Evolutionary conservation across 2,329 filamentous ascomycete genomes (phyloP).

Genomic region (Thielaviopsis populi): DNA sequence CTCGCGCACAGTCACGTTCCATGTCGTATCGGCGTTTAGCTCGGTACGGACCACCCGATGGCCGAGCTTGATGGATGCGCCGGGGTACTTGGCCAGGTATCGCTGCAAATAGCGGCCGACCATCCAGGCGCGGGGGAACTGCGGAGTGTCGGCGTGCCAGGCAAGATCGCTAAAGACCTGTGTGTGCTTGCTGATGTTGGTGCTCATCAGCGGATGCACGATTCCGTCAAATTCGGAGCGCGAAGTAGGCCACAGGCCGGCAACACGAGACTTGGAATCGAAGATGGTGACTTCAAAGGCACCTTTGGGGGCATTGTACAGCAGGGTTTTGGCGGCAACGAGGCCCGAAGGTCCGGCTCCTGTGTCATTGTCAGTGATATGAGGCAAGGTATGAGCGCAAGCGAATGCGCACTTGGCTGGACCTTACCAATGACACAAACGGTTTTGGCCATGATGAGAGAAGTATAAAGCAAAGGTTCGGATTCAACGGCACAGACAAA

Average conservation of each 20-base stretch:
- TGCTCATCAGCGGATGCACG: constrained; percentile 51
- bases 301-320: constrained; percentile 39
- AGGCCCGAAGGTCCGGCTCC: constrained; percentile 56
- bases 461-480: background rate
- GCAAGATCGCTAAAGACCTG: constrained; percentile 58
- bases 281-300: constrained; percentile 56
- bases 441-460: constrained; percentile 25
- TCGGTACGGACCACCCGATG: constrained; percentile 31
- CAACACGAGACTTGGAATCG: constrained; percentile 49
- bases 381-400: background rate
- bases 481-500: background rate
- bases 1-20: constrained; percentile 28
- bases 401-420: background rate
- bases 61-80: constrained; percentile 30
- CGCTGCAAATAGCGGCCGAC: constrained; percentile 55
- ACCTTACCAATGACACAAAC: constrained; percentile 29
- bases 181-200: constrained; percentile 65
- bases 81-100: constrained; percentile 46
- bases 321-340: constrained; percentile 56
- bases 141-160: constrained; percentile 46
- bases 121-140: constrained; percentile 64
- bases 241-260: constrained; percentile 59
- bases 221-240: constrained; percentile 35
- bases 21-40: constrained; percentile 25
- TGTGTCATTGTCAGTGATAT: constrained; percentile 22